These are phyloP conservation scores for Diaporthe sp. DNA, from an alignment of 2,329 filamentous ascomycete species.

Conservation along the genomic window DNA sequence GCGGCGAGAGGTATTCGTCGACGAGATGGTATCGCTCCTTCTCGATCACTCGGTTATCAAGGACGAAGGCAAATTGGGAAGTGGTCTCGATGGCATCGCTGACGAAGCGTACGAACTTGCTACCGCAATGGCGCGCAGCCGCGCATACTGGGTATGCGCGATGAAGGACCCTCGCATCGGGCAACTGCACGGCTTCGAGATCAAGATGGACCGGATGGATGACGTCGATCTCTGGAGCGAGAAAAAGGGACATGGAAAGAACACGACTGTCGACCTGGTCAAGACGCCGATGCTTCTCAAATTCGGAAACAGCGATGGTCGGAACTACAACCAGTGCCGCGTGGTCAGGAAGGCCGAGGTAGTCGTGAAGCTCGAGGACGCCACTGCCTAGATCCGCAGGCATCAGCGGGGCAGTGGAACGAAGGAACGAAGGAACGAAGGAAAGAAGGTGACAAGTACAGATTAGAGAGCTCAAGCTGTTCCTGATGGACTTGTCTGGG, in stretches of 20 bases:
- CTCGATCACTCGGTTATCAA: background rate
- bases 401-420: rapidly evolving
- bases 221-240: background rate
- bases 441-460: no score
- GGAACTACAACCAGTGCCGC: background rate
- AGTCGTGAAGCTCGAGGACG: background rate
- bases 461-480: background rate
- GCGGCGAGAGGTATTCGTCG: background rate
- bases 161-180: background rate
- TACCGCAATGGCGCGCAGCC: background rate
- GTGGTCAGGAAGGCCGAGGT: background rate
- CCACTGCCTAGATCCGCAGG: rapidly evolving
- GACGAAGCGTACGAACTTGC: background rate
- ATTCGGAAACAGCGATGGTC: background rate
- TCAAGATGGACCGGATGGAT: background rate
- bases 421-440: no score
- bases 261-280: background rate
- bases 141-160: background rate
- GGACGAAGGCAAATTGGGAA: rapidly evolving
- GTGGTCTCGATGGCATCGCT: background rate
- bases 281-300: background rate
- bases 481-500: no score
- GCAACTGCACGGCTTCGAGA: background rate
- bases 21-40: background rate
- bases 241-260: no score